Evolutionary conservation across 2,329 filamentous ascomycete species (phyloP), one percentile per base, ranked within the genome.

Genomic region (Apiospora arundinis): DNA sequence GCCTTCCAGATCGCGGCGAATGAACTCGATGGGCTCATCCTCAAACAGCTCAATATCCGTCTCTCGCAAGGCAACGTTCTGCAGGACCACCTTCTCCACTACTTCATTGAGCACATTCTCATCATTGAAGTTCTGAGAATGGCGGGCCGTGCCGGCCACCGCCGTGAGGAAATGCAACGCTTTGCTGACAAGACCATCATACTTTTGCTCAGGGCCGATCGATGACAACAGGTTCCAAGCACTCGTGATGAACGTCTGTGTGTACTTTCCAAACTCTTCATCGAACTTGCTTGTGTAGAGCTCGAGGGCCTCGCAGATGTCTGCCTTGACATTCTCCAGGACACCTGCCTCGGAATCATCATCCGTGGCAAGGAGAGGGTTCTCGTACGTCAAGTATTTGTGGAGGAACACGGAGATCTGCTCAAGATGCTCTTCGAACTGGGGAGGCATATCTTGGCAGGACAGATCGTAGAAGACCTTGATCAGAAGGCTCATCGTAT

Each of bases 1-100:
- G 8, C 96, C 96, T 81, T 99, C 96, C 67, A 99, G 86, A 81
- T 99, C 96, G 77, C 95, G 90, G 74, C 96, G 90, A 78, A 99
- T 99, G 80, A 97, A 99, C 82, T 99, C 96, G 75, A 99, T 99
- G 0, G 96, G 96, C 84, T 99, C 97, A 80, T 99, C 97, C 80
- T 99, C 96, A 77, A 99, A 98, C 75, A 97, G 88, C 81, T 99
- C 96, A 70, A 97, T 89, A 75, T 99, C 97, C 0, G 95, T 96
- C 78, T 98, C 96, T 75, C 97, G 91, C 72, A 99, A 85, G 21
- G 93, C 92, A 72, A 99, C 90, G 78, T 99, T 99, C 12, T 96
- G 95, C 74, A 99, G 84, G 71, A 99, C 93, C 72, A 98, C 96
- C 83, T 97, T 97, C 81, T 98, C 95, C 12, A 98, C 93, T 69